Percentiles rank a stretch among this genome's conserved stretches.
phyloP scores from a whole-genome alignment of 257 asterid genomes.

The Catharanthus roseus region DNA sequence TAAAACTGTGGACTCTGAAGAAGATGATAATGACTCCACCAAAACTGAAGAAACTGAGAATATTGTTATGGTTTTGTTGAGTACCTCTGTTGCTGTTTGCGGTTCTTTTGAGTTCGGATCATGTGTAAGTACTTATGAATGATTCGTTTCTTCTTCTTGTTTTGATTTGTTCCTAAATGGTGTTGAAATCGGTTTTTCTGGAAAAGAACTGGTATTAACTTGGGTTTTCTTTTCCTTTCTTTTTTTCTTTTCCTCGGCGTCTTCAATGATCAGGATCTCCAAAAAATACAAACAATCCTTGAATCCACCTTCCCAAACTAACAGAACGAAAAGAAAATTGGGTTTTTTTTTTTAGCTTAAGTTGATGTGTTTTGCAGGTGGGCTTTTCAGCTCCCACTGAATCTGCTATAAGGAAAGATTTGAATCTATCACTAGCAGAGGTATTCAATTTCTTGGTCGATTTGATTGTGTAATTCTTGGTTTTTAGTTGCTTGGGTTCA shows the following conservation, averaged over 20 bases:
- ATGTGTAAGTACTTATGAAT: constrained; percentile 51
- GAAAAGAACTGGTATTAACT: constrained; percentile 11
- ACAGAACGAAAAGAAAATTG: neutral
- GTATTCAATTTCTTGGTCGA: constrained; percentile 23
- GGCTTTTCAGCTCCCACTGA: constrained; percentile 90
- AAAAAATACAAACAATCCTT: constrained; percentile 5
- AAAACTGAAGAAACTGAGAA: constrained; percentile 20
- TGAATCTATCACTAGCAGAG: constrained; percentile 59
- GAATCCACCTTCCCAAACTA: constrained; percentile 1
- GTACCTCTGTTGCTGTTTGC: constrained; percentile 80
- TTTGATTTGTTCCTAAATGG: neutral
- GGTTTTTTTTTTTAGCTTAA: constrained; percentile 23
- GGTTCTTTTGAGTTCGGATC: constrained; percentile 90
- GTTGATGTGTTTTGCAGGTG: constrained; percentile 53
- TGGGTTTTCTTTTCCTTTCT: constrained; percentile 1
- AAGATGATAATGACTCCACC: constrained; percentile 21
- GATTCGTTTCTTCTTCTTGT: neutral
- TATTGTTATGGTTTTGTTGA: constrained; percentile 54
- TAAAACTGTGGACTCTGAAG: constrained; percentile 25
- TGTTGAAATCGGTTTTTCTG: neutral
- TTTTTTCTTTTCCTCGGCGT: neutral
- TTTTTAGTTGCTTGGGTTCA: neutral
- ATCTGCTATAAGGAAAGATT: constrained; percentile 60
- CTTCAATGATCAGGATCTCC: constrained; percentile 23
- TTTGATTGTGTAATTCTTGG: too few relatives aligned